Conservation (phyloP, 495 filamentous ascomycete species). For the Aspergillus kassunensis region DNA sequence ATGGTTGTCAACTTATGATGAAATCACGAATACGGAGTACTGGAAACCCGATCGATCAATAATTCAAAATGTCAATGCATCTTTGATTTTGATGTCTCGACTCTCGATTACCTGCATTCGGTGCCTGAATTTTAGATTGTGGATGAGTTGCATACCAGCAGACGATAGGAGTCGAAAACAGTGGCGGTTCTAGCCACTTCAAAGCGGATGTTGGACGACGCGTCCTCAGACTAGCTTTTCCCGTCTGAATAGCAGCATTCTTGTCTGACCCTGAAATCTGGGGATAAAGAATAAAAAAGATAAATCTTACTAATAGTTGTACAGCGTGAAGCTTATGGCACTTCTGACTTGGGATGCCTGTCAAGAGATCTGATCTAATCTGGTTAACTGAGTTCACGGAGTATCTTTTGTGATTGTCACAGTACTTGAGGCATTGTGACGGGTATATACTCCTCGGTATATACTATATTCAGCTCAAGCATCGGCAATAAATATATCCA, state of each 20-base stretch:
- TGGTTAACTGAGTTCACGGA: background rate
- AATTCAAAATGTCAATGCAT: too few species aligned
- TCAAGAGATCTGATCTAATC: background rate
- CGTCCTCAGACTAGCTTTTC: background rate
- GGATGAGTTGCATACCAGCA: slow-evolving; percentile 11
- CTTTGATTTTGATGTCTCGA: too few species aligned
- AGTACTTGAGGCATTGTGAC: too few species aligned
- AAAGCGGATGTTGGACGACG: slow-evolving; percentile 9
- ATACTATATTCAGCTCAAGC: too few species aligned
- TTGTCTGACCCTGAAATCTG: background rate
- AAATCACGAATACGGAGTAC: background rate
- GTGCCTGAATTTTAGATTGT: background rate
- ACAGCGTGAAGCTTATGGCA: too few species aligned
- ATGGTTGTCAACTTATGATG: background rate
- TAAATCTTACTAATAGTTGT: background rate
- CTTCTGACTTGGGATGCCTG: too few species aligned
- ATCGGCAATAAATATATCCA: too few species aligned
- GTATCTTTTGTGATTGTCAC: too few species aligned
- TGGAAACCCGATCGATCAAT: background rate
- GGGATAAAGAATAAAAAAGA: background rate
- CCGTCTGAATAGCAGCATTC: background rate
- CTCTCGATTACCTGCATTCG: too few species aligned
- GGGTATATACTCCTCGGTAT: too few species aligned
- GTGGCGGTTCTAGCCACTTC: slow-evolving; percentile 12
- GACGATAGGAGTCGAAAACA: background rate